These are phyloP conservation scores for Blastomyces emzantsi DNA, from an alignment of 2,329 filamentous ascomycete species.

Conservation along the genomic window DNA sequence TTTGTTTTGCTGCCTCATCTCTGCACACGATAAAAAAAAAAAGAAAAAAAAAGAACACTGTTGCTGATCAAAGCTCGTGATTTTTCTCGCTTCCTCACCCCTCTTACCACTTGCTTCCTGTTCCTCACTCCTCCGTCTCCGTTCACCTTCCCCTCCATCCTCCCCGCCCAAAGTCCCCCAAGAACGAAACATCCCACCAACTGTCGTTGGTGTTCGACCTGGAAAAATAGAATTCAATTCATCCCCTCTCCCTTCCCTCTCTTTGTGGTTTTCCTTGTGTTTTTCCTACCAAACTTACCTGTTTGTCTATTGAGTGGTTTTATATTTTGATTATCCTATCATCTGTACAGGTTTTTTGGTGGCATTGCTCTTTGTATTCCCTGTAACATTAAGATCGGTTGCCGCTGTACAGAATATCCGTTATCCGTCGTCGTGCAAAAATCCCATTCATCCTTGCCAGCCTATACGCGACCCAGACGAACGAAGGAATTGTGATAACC, in stretches of 20 bases:
- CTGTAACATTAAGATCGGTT: slow-evolving; percentile 4
- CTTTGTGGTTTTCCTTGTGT: slow-evolving; percentile 1
- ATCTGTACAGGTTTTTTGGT: not conserved
- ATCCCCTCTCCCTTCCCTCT: not conserved
- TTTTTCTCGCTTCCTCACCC: not conserved
- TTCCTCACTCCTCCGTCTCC: not conserved
- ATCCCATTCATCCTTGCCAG: not conserved
- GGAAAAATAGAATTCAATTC: not conserved
- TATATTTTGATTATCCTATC: not conserved
- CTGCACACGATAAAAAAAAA: not conserved
- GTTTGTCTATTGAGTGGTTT: not conserved
- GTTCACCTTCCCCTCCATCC: not conserved
- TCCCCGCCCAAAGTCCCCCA: not conserved
- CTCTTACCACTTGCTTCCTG: not conserved
- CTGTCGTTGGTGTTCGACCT: not conserved
- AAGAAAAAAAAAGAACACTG: no score
- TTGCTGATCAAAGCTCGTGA: not conserved
- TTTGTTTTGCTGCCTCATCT: not conserved
- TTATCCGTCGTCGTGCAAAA: not conserved
- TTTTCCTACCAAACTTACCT: not conserved
- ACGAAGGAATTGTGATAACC: not conserved
- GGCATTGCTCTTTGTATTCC: not conserved
- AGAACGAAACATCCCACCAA: not conserved
- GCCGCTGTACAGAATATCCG: not conserved
- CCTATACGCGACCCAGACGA: not conserved